phyloP scores from a whole-genome alignment of 306 rosid genomes.

The Mimosa pudica region DNA sequence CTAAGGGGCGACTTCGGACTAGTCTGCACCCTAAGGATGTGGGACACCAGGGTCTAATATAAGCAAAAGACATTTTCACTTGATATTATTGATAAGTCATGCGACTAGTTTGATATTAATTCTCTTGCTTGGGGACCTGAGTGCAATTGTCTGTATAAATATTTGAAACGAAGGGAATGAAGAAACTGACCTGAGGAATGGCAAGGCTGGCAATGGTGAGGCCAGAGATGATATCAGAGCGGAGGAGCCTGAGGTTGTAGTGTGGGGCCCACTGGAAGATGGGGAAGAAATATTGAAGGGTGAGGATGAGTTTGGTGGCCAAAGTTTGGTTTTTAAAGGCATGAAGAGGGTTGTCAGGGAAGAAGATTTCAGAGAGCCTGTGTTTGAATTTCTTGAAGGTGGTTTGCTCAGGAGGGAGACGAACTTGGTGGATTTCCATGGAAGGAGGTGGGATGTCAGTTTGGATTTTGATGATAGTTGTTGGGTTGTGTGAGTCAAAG shows the following conservation, averaged over 20 bases:
- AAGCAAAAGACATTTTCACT: too few species aligned
- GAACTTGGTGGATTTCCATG: constrained; percentile 61
- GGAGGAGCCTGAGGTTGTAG: constrained; percentile 56
- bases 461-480: constrained; percentile 47
- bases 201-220: constrained; percentile 98
- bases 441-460: constrained; percentile 46
- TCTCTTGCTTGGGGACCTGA: too few species aligned
- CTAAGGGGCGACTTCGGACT: too few species aligned
- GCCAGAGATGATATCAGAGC: constrained; percentile 77
- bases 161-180: not conserved
- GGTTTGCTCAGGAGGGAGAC: constrained; percentile 67
- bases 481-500: constrained; percentile 39
- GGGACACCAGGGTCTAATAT: too few species aligned
- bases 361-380: constrained; percentile 76
- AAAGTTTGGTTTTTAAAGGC: constrained; percentile 66
- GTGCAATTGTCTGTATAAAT: too few species aligned
- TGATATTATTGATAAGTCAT: too few species aligned
- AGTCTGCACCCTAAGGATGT: too few species aligned
- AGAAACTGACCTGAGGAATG: constrained; percentile 76
- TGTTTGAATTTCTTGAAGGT: constrained; percentile 64
- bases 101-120: too few species aligned
- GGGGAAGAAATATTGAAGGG: constrained; percentile 74
- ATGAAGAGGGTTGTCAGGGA: constrained; percentile 87
- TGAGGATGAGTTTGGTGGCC: constrained; percentile 53
- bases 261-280: constrained; percentile 86